Base-by-base conservation (phyloP, 1,139 yeast genomes). In the Lodderomyces theae region DNA sequence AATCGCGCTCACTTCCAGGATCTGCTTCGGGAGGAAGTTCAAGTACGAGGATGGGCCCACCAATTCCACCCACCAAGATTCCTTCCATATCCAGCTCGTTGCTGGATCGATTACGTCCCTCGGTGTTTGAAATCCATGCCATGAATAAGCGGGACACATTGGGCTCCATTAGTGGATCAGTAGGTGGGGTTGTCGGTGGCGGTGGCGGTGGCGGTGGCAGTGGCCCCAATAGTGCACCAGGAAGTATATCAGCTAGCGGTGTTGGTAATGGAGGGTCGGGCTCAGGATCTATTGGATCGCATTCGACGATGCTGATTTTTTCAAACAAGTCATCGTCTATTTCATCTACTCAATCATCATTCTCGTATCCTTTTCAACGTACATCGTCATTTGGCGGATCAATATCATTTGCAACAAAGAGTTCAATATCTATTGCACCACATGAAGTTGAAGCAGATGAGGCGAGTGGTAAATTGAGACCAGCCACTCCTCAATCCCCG, bases 71-170 rank as follows among this genome's bases (percentile, higher is more conserved):
- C 11, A 25, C 29, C 23, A 35, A 33, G 22, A 18, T 28, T 15
- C 31, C 31, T 28, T 28, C 31, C 3, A 28, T 28, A 7, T 57
- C 60, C 2, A 47, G 50, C 24, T 42, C 58, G 9, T 36, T 58
- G 23, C 62, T 57, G 16, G 71, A 69, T 24, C 57, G 60, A 35
- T 49, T 72, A 35, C 60, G 78, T 39, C 77, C 77, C 0, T 69
- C 77, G 2, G 56, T 73, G 33, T 52, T 68, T 30, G 78, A 73
- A 46, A 51, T 70, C 31, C 71, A 72, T 46, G 49, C 50, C 16
- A 12, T 7, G 8, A 29, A 16, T 12, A 30, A 26, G 19, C 13
- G 17, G n/a, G 18, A 13, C 8, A 15, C 31, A n/a, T 3, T 26
- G 16, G 13, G 29, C 13, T 26, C 29, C n/a, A 26, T 26, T 13